These are phyloP conservation scores for Didymella pomorum DNA, from an alignment of 2,329 filamentous ascomycete species.

Conservation along the genomic window DNA sequence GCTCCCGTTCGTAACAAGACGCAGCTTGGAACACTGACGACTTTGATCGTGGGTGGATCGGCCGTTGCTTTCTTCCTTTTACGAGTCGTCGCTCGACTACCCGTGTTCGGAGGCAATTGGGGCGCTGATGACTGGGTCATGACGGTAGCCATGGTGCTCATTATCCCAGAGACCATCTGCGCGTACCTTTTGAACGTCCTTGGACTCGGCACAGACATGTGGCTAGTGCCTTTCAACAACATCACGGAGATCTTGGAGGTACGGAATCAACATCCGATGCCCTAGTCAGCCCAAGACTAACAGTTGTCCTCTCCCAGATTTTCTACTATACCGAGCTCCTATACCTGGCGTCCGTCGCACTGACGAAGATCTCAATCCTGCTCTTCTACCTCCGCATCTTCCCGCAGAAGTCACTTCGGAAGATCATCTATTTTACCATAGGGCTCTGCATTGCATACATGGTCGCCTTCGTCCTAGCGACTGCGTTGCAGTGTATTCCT, in stretches of 20 bases:
- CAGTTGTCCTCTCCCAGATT: background rate
- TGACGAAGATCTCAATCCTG: slow-evolving; percentile 36
- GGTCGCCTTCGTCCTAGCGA: slow-evolving; percentile 29
- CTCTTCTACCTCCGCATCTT: slow-evolving; percentile 46
- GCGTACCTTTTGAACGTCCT: slow-evolving; percentile 35
- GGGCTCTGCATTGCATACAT: slow-evolving; percentile 29
- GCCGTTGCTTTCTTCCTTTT: slow-evolving; percentile 47
- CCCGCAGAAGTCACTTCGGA: slow-evolving; percentile 28
- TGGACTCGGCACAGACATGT: slow-evolving; percentile 61
- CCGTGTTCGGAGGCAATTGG: slow-evolving; percentile 47
- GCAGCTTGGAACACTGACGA: slow-evolving; percentile 47
- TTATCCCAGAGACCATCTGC: slow-evolving; percentile 9
- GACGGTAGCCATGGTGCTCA: slow-evolving; percentile 21
- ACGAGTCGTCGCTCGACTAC: slow-evolving; percentile 48
- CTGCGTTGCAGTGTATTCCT: slow-evolving; percentile 33
- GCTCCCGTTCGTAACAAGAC: slow-evolving; percentile 48
- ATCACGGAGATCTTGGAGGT: slow-evolving; percentile 56
- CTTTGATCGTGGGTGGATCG: slow-evolving; percentile 45
- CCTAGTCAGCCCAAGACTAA: background rate
- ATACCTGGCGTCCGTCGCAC: slow-evolving; percentile 6
- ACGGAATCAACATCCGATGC: slow-evolving; percentile 6
- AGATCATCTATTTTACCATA: slow-evolving; percentile 27
- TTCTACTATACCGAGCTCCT: slow-evolving; percentile 12
- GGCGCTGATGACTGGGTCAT: slow-evolving; percentile 54
- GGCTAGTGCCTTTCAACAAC: slow-evolving; percentile 55